phyloP scores from a whole-genome alignment of 1,284 basidiomycete species.

The Albatrellus sp. region DNA sequence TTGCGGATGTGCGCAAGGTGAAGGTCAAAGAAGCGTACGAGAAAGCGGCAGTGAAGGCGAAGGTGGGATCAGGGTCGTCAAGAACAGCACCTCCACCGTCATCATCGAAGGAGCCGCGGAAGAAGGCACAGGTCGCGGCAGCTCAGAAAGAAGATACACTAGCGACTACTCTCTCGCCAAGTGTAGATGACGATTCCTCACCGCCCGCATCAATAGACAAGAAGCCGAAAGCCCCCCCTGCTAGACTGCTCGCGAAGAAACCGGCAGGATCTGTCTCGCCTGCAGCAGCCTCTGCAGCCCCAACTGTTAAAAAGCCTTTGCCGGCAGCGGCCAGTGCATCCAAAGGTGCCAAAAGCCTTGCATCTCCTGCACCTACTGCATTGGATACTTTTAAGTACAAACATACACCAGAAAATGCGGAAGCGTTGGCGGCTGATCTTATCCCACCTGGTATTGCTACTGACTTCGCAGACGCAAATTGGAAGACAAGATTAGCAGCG shows the following conservation, averaged over 20 bases:
- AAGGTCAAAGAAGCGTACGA: conserved; percentile 95
- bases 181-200: conserved; percentile 19
- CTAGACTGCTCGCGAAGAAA: conserved; percentile 43
- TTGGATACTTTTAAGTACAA: conserved; percentile 87
- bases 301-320: conserved; percentile 30
- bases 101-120: conserved; percentile 31
- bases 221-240: conserved; percentile 34
- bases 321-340: conserved; percentile 24
- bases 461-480: conserved; percentile 76
- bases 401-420: conserved; percentile 88
- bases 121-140: conserved; percentile 10
- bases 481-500: conserved; percentile 87
- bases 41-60: conserved; percentile 80
- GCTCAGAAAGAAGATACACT: conserved; percentile 23
- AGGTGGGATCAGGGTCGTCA: conserved; percentile 45
- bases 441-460: conserved; percentile 67
- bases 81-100: conserved; percentile 23
- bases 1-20: conserved; percentile 82
- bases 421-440: conserved; percentile 61
- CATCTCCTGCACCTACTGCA: conserved; percentile 33
- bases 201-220: conserved; percentile 30
- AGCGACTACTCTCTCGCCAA: conserved; percentile 16
- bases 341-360: conserved; percentile 41
- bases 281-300: conserved; percentile 20
- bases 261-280: conserved; percentile 26